Evolutionary conservation across 306 rosid genomes (phyloP), one percentile per base, ranked within the genome.

Genomic region (Dalbergia oliveri): DNA sequence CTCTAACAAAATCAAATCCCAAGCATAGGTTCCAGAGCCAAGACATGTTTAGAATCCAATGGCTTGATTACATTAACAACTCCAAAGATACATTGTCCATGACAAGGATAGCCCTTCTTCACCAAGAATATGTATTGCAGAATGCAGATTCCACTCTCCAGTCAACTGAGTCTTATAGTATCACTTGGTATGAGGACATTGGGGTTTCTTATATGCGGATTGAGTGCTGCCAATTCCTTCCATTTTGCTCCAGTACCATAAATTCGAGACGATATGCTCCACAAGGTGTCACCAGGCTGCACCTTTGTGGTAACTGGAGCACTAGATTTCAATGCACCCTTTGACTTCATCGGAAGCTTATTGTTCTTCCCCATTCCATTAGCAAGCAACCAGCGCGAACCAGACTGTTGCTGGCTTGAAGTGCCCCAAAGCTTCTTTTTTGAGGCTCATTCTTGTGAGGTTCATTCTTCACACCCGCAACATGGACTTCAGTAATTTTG

Each of bases 361-460:
- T 80, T 90, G 88, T 45, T 61, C 85, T 92, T 94, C 23, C 91
- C 97, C 97, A 92, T 94, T 77, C 97, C 98, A 73, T 87, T 92
- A 5, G 97, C 97, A 26, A 94, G 71, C 86, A 92, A 84, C 98
- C 98, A 92, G 63, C 98, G 98, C 18, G 98, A 94, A 69, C 98
- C 93, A 1, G 98, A 91, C 66, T 90, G 89, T 74, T 92, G 93
- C 89, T 92, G 97, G 73, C 50, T 82, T 5, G 91, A 72, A 23
- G 84, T 80, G n/a, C 94, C 97, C 98, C 98, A 90, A 19, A 80
- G 87, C 86, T 88, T 92, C 88, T 87, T 92, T 62, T 59, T 83
- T 83, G 81, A 35, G 86, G 80, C 76, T 83, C 86, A 0, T 82
- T 66, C 11, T 33, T 62, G 16, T 62, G 67, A 39, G 80, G 47